Conservation (phyloP, 2,329 filamentous ascomycete genomes). For the Aspergillus ibericus region DNA sequence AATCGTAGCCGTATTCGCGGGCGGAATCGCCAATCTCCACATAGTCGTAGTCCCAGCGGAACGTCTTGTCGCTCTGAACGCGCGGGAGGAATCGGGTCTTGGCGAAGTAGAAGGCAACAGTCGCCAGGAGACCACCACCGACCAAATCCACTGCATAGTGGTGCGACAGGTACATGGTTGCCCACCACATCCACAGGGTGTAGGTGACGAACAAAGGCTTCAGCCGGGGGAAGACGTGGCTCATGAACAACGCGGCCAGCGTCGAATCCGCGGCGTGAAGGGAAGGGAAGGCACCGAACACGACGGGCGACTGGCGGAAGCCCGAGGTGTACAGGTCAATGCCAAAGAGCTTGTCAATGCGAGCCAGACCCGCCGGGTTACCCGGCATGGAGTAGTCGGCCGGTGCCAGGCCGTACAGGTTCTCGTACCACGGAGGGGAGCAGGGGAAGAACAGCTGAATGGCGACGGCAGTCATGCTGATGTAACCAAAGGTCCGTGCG, state of each 20-base stretch:
- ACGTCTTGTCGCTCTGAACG: constrained; percentile 78
- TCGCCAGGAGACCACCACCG: constrained; percentile 75
- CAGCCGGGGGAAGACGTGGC: constrained; percentile 82
- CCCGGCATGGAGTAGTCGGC: constrained; percentile 90
- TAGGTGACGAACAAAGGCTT: constrained; percentile 79
- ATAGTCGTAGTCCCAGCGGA: constrained; percentile 94
- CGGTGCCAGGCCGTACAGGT: constrained; percentile 82
- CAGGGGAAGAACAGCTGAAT: constrained; percentile 91
- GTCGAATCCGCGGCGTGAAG: constrained; percentile 88
- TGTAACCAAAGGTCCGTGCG: constrained; percentile 84
- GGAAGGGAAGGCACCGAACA: constrained; percentile 93
- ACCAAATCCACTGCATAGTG: constrained; percentile 96
- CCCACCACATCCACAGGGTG: constrained; percentile 94
- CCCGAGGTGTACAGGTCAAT: constrained; percentile 90
- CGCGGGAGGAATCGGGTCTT: constrained; percentile 79
- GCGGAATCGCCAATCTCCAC: constrained; percentile 74
- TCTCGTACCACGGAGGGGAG: constrained; percentile 96
- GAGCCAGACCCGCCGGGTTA: constrained; percentile 82
- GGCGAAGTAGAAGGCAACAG: constrained; percentile 77
- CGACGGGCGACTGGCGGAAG: constrained; percentile 85
- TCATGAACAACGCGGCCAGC: constrained; percentile 88
- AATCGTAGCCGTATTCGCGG: constrained; percentile 53
- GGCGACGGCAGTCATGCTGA: constrained; percentile 82
- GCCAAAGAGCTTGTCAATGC: constrained; percentile 86
- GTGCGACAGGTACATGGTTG: constrained; percentile 96